A percentile compares a stretch with the other conserved stretches of the same genome.
Evolutionary conservation across 2,329 filamentous ascomycete species (phyloP).

Genomic region (Trichoderma koningii): DNA sequence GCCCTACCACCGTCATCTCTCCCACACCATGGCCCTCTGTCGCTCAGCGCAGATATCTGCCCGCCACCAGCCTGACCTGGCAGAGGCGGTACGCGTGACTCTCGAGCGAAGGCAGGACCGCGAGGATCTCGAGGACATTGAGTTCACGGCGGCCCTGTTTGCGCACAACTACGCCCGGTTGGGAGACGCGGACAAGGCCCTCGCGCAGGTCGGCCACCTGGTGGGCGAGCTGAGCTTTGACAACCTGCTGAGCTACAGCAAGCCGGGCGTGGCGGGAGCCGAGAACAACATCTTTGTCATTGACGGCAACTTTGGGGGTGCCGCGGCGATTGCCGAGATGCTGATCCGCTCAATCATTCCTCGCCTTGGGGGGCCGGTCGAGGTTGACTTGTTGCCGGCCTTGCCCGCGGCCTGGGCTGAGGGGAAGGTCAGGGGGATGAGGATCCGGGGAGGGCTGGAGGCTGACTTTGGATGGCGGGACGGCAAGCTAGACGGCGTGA

Average conservation of each 20-base stretch:
- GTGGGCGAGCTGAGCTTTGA: conserved; percentile 26
- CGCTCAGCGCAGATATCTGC: conserved; percentile 23
- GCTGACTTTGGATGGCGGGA: conserved; percentile 14
- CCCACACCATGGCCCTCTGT: conserved; percentile 25
- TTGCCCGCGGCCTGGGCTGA: conserved; percentile 23
- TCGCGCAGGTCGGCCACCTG: conserved; percentile 23
- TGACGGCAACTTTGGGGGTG: conserved; percentile 25
- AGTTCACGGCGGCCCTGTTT: conserved; percentile 27
- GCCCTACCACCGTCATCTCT: conserved; percentile 26
- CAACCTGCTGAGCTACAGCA: conserved; percentile 27
- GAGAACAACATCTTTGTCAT: conserved; percentile 25
- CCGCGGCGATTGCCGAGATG: conserved; percentile 26
- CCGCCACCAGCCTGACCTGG: conserved; percentile 16
- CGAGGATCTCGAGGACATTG: conserved; percentile 25
- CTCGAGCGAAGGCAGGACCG: conserved; percentile 24
- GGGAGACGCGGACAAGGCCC: conserved; percentile 24
- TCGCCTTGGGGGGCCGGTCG: conserved; percentile 9
- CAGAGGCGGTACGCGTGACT: conserved; percentile 14
- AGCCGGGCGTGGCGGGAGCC: conserved; percentile 20
- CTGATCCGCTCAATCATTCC: conserved; percentile 24
- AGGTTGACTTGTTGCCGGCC: conserved; percentile 24
- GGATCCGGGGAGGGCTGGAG: conserved; percentile 16
- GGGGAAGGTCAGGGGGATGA: conserved; percentile 15
- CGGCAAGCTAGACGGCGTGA: conserved; percentile 13
- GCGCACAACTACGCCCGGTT: conserved; percentile 22